phyloP scores from a whole-genome alignment of 257 asterid genomes.

The Henckelia pumila region DNA sequence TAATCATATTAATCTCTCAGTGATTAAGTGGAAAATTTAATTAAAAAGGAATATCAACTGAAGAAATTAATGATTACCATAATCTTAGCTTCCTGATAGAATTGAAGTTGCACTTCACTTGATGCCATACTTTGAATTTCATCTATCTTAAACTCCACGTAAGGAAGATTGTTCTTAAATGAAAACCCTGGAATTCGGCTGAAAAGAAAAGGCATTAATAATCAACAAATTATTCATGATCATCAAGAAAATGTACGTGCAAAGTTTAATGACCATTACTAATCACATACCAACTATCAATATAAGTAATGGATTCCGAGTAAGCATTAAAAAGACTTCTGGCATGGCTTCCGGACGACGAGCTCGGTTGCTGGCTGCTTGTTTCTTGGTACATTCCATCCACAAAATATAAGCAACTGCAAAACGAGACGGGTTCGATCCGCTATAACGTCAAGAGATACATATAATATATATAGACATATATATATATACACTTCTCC shows the following conservation, averaged over 20 bases:
- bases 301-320: not conserved
- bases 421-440: not conserved
- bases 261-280: not conserved
- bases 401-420: not conserved
- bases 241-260: not conserved
- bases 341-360: not conserved
- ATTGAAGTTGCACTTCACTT: slow-evolving; percentile 48
- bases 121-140: slow-evolving; percentile 48
- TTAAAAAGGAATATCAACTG: not conserved
- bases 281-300: not conserved
- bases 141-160: slow-evolving; percentile 46
- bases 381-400: not conserved
- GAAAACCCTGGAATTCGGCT: slow-evolving; percentile 76
- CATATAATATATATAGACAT: not conserved
- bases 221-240: no score
- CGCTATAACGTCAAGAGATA: not conserved
- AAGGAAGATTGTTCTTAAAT: slow-evolving; percentile 49
- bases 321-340: not conserved
- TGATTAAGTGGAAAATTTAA: no score
- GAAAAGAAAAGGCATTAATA: slow-evolving; percentile 19
- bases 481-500: not conserved
- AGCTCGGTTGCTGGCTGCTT: not conserved
- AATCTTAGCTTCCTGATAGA: slow-evolving; percentile 86
- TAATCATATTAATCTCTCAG: not conserved
- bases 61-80: slow-evolving; percentile 38